A percentile compares a stretch with the other conserved stretches of the same genome.
Evolutionary conservation across 768 basidiomycete genomes (phyloP).

Genomic region (Lentinula edodes): DNA sequence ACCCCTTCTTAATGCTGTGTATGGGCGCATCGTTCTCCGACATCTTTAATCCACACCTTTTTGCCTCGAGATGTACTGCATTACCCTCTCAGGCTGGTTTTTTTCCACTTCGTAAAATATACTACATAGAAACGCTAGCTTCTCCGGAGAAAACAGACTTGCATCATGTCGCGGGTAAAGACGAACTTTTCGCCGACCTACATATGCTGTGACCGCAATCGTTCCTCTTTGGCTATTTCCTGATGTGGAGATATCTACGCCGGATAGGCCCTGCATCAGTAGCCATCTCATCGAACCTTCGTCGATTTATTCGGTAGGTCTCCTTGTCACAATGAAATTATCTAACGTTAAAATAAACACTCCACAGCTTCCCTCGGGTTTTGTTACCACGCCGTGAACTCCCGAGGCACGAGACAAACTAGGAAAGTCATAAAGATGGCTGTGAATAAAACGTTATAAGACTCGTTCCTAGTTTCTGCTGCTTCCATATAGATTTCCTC

Average conservation of each 20-base stretch:
- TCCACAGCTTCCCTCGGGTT: slow-evolving; percentile 7
- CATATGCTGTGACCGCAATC: neutral
- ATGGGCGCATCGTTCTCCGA: neutral
- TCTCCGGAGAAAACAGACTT: neutral
- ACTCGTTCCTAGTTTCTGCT: slow-evolving; percentile 1
- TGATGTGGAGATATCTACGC: neutral
- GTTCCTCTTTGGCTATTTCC: neutral
- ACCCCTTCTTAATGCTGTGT: neutral
- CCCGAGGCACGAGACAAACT: slow-evolving; percentile 6
- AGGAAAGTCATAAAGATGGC: slow-evolving; percentile 6
- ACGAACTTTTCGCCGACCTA: neutral
- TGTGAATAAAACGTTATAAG: slow-evolving; percentile 8
- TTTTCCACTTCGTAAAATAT: neutral
- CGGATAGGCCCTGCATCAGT: neutral
- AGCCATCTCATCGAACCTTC: neutral
- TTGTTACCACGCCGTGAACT: slow-evolving; percentile 5
- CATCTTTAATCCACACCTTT: neutral
- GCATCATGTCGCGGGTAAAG: slow-evolving; percentile 4
- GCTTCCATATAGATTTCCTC: slow-evolving; percentile 5
- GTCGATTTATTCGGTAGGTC: slow-evolving; percentile 2
- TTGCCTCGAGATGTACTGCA: slow-evolving; percentile 1
- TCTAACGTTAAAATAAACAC: slow-evolving; percentile 6
- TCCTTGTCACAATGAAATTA: slow-evolving; percentile 6
- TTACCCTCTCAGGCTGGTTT: neutral
- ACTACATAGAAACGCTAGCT: neutral